phyloP scores from a whole-genome alignment of 176 grass and related monocot genomes.

The Eremochloa ophiuroides region DNA sequence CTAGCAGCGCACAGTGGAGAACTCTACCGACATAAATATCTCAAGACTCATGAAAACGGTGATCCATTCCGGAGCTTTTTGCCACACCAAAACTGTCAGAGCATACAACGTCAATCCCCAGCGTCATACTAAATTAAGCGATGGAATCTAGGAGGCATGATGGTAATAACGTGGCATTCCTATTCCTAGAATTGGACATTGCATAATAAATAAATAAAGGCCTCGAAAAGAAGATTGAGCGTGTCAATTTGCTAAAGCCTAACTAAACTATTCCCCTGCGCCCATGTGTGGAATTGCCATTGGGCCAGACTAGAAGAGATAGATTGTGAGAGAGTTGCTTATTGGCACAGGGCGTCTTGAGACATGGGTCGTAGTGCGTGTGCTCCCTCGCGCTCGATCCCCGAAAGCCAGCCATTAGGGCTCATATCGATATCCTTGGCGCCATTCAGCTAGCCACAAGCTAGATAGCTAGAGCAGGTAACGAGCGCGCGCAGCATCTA shows the following conservation, averaged over 20 bases:
- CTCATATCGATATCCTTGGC: too few species aligned
- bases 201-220: not conserved
- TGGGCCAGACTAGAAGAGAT: not conserved
- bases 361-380: not conserved
- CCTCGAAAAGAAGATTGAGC: not conserved
- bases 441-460: too few species aligned
- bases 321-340: not conserved
- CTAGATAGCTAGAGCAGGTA: too few species aligned
- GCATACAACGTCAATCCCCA: not conserved
- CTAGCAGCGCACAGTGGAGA: not conserved
- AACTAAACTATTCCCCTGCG: not conserved
- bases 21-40: not conserved
- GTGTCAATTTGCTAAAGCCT: not conserved
- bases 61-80: not conserved
- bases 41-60: not conserved
- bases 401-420: not conserved
- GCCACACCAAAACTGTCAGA: not conserved
- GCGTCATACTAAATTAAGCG: conserved; percentile 9
- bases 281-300: conserved; percentile 21
- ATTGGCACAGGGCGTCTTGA: not conserved
- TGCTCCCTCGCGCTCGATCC: not conserved
- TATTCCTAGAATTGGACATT: conserved; percentile 2
- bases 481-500: too few species aligned
- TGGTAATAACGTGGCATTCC: not conserved
- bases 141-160: conserved; percentile 28